phyloP scores from a whole-genome alignment of 2,329 filamentous ascomycete genomes.

The Diplodia scrobiculata region DNA sequence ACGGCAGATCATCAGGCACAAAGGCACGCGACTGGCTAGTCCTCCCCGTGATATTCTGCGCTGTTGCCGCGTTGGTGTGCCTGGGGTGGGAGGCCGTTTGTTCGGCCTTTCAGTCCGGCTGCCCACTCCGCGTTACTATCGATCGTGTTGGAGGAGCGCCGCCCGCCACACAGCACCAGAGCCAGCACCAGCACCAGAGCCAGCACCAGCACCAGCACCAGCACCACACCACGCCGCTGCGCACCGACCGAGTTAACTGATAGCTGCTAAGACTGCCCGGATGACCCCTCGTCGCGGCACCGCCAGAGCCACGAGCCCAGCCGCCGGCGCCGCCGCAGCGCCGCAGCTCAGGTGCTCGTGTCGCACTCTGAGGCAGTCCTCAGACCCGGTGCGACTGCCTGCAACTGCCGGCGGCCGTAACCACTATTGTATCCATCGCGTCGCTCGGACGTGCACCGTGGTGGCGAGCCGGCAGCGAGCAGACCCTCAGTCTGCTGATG shows the following conservation, averaged over 20 bases:
- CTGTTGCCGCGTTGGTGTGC: slow-evolving; percentile 3
- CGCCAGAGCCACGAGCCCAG: background rate
- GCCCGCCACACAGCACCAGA: background rate
- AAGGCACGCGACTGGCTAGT: background rate
- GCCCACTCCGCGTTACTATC: background rate
- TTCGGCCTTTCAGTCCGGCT: background rate
- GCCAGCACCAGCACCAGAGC: background rate
- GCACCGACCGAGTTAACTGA: background rate
- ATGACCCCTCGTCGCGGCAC: background rate
- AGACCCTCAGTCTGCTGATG: slow-evolving; percentile 21
- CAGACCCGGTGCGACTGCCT: slow-evolving; percentile 2
- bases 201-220: no score
- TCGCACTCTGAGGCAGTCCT: slow-evolving; percentile 13
- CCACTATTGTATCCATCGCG: background rate
- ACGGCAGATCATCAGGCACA: slow-evolving; percentile 17
- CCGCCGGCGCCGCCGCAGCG: background rate
- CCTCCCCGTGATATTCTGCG: background rate
- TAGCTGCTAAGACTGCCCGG: background rate
- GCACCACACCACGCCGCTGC: slow-evolving; percentile 3
- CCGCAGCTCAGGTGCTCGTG: background rate
- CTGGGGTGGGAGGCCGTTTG: background rate
- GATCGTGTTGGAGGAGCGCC: background rate
- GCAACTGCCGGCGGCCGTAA: background rate
- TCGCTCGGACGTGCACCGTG: slow-evolving; percentile 5
- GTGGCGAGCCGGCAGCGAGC: slow-evolving; percentile 6